These are phyloP conservation scores for Nitzschia palea DNA, from an alignment of 108 stramenopile genomes.

Conservation along the genomic window DNA sequence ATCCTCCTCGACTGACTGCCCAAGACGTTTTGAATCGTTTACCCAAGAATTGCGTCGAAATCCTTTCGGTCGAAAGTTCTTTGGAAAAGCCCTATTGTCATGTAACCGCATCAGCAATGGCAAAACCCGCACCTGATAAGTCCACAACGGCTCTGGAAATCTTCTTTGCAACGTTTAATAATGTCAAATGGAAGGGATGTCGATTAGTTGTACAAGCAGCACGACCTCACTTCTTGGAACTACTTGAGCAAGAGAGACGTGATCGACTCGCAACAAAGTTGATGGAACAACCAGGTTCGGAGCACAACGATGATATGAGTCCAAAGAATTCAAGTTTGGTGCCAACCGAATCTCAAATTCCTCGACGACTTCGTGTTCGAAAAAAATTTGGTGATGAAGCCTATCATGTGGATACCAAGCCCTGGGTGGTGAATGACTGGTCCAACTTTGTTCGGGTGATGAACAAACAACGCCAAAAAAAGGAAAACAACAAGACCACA, in stretches of 20 bases:
- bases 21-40: slow-evolving; percentile 57
- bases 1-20: slow-evolving; percentile 62
- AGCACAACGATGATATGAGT: not conserved
- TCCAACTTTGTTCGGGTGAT: slow-evolving; percentile 14
- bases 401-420: slow-evolving; percentile 68
- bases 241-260: slow-evolving; percentile 57
- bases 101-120: slow-evolving; percentile 23
- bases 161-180: slow-evolving; percentile 68
- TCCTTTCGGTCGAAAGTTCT: slow-evolving; percentile 24
- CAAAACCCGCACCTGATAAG: not conserved
- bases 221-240: slow-evolving; percentile 69
- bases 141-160: slow-evolving; percentile 44
- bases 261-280: slow-evolving; percentile 9
- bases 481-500: not conserved
- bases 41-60: slow-evolving; percentile 9
- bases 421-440: slow-evolving; percentile 39
- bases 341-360: slow-evolving; percentile 14
- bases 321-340: no score
- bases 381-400: slow-evolving; percentile 72
- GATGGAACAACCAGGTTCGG: slow-evolving; percentile 2
- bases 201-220: slow-evolving; percentile 63
- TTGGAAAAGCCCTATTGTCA: slow-evolving; percentile 35
- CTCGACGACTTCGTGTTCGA: slow-evolving; percentile 66
- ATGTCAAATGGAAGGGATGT: slow-evolving; percentile 89
- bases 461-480: slow-evolving; percentile 23